Percentiles rank a stretch among this genome's conserved stretches.
These are phyloP conservation scores for Nakataea oryzae DNA, from an alignment of 2,329 filamentous ascomycete genomes.

Conservation along the genomic window DNA sequence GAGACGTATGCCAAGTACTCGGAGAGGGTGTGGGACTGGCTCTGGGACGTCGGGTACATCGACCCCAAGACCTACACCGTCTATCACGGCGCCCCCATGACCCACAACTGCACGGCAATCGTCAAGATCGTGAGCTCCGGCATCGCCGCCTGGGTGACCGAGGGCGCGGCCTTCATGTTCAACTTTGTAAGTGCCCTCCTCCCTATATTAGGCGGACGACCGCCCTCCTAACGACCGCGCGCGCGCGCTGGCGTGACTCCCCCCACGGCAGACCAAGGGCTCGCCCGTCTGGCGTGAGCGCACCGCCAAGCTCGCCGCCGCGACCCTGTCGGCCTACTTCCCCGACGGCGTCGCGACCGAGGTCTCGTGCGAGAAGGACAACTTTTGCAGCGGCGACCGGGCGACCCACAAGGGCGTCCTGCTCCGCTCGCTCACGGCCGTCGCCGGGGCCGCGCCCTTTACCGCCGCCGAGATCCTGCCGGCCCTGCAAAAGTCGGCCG, in stretches of 20 bases:
- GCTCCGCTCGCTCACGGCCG: conserved; percentile 48
- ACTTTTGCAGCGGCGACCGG: conserved; percentile 47
- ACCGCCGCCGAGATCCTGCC: conserved; percentile 43
- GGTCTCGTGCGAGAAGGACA: conserved; percentile 44
- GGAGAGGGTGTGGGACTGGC: conserved; percentile 52
- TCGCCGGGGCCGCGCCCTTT: conserved; percentile 53
- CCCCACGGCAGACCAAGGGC: conserved; percentile 22
- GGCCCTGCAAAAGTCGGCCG: conserved; percentile 42
- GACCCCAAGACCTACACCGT: conserved; percentile 43
- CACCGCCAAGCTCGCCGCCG: conserved; percentile 44
- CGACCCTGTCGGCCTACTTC: conserved; percentile 43
- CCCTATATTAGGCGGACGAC: background rate
- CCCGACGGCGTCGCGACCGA: conserved; percentile 57
- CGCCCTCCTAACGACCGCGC: background rate
- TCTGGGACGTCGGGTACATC: conserved; percentile 42
- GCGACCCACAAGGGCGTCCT: conserved; percentile 55
- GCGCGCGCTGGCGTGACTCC: background rate
- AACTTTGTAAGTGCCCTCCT: conserved; percentile 28
- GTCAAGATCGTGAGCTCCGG: conserved; percentile 58
- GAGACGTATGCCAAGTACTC: conserved; percentile 54
- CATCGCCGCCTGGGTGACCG: conserved; percentile 49
- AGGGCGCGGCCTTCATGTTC: conserved; percentile 59
- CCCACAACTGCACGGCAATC: conserved; percentile 47
- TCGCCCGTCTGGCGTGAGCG: conserved; percentile 37
- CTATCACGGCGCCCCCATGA: conserved; percentile 52